Base-by-base conservation (phyloP, 768 basidiomycete species). In the Mycena polygramma region DNA sequence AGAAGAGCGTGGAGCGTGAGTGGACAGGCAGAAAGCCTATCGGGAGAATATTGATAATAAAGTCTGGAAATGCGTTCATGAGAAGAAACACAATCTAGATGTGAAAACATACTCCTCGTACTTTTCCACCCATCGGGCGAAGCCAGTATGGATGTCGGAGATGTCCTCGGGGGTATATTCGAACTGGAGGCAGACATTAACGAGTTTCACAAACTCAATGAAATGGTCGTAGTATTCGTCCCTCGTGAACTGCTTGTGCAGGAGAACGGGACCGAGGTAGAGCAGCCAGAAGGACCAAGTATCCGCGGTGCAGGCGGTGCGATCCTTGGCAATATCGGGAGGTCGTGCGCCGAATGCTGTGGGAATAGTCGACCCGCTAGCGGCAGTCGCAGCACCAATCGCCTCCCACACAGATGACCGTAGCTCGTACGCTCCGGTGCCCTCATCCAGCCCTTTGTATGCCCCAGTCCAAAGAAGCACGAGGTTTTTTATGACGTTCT, bases 401-500 rank as follows among this genome's bases (percentile, higher is more conserved):
- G 76, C 76, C 1, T 83, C 76, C 85, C 84, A 86, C 2, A 83
- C 75, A 0, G 70, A 24, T 8, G 66, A 64, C 0, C 46, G 19
- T 0, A 78, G 52, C n/a, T 68, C 41, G 52, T 83, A 83, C 7
- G 75, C 63, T 4, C 76, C 80, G 9, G 15, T 37, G 0, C 80
- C 80, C 9, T 70, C 49, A 52, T 84, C 14, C 30, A 65, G 63
- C 63, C 63, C 22, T 65, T 65, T n/a, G 53, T 46, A 65, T 4
- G 71, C 60, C 0, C 81, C 82, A 0, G 79, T 81, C 81, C 82
- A 84, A 0, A 83, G 72, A 0, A 67, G 22, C 7, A 83, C 68
- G 2, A 85, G 73, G 51, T 77, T 79, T 17, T 69, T 73, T n/a
- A 80, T 65, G 6, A 83, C 54, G 60, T 84, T 84, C 63, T 83